Base-by-base conservation (phyloP, 495 filamentous ascomycete species). In the Aspergillus avenaceus region DNA sequence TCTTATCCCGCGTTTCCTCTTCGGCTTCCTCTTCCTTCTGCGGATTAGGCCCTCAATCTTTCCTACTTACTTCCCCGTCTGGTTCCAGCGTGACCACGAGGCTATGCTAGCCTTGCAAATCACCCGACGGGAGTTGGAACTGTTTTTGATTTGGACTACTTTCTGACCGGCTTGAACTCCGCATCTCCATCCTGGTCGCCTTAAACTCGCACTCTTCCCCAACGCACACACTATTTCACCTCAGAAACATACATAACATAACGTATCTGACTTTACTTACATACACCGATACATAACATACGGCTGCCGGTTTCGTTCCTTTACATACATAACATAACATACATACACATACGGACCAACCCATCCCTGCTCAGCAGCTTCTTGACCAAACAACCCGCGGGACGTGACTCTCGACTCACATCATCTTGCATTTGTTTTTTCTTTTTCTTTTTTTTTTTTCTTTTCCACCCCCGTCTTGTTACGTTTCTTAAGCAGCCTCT, bases 71-170 rank as follows among this genome's bases (percentile, higher is more conserved):
- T 36, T 45, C 41, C 38, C 53, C 42, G 24, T 47, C 49, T 34
- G 49, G 49, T 38, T 49, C 45, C 48, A 58, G 48, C 49, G 55
- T 64, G 61, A 50, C 53, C 58, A 59, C 58, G 56, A 62, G 59
- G 58, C 56, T 62, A 60, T 65, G 59, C 59, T 62, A 65, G 62
- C 54, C 51, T 54, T 56, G 62, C 54, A 56, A 45, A 65, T 65
- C 62, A 62, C 59, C 62, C 62, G 62, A 55, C 62, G 52, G 59
- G 46, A 60, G 49, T 56, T 57, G 53, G 49, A 47, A 45, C 45
- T 50, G 48, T 40, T 49, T 58, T 47, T 64, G 57, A 64, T 59
- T 61, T 55, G 61, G 50, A 51, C 52, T 49, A 53, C 42, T 54
- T 47, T 53, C 50, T 55, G 53, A 53, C 55, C 58, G 45, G 49